phyloP scores from a whole-genome alignment of 805 yeast species.

The Hemisphaericaspora nanyangensis region DNA sequence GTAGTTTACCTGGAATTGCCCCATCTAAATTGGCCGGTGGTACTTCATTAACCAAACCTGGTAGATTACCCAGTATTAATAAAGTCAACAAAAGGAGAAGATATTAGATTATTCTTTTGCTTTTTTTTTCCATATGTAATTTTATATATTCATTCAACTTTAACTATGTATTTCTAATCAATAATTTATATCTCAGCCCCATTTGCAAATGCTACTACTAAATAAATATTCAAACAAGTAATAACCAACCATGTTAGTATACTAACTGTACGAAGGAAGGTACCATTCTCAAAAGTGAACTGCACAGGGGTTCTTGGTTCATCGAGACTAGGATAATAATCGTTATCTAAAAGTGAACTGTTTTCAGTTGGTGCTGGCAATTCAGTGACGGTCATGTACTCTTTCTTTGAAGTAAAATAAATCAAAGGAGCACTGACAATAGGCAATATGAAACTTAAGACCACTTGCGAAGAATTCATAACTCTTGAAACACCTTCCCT shows the following conservation, averaged over 20 bases:
- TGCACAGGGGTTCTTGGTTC: background rate
- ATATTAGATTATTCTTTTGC: background rate
- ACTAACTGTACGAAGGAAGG: conserved; percentile 27
- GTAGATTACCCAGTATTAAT: conserved; percentile 35
- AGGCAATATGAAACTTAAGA: conserved; percentile 41
- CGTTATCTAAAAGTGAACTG: conserved; percentile 10
- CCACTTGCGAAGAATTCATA: conserved; percentile 44
- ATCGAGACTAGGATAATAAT: background rate
- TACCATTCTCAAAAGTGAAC: conserved; percentile 38
- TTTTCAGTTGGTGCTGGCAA: conserved; percentile 9
- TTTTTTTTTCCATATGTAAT: conserved; percentile 3
- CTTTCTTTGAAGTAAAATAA: conserved; percentile 38
- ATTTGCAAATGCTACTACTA: conserved; percentile 37
- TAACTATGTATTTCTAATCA: background rate
- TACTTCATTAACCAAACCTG: conserved; percentile 9
- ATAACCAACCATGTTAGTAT: conserved; percentile 39
- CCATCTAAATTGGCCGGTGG: conserved; percentile 18
- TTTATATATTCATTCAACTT: background rate
- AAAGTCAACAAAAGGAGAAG: conserved; percentile 37
- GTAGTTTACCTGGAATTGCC: conserved; percentile 67
- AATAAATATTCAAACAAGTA: conserved; percentile 35
- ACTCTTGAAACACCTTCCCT: conserved; percentile 43
- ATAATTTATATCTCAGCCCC: conserved; percentile 33
- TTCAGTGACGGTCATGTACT: conserved; percentile 34
- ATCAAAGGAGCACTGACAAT: conserved; percentile 44